Base-by-base conservation (phyloP, 345 rosid species). In the Citrus medica region DNA sequence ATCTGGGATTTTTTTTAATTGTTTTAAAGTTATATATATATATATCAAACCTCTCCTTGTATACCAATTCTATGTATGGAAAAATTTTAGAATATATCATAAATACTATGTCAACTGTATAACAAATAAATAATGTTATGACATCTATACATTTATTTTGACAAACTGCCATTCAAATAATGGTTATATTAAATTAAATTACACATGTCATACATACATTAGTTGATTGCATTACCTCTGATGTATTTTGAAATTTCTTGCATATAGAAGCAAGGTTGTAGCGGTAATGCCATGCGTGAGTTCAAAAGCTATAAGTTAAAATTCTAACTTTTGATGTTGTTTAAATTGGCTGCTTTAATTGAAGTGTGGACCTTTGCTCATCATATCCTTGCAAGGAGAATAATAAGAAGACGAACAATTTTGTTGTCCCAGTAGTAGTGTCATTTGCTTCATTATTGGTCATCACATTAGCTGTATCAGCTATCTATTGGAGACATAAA, bases 361-460 rank as follows among this genome's bases (percentile, higher is more conserved):
- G 48, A 10, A 78, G 81, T 37, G 69, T 73, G 6, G 84, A 78
- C 30, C 85, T 77, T n/a, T 84, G 80, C 66, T 27, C 73, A 16
- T 70, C 79, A 19, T 40, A 5, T 67, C 73, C 80, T 14, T 82
- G 84, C 25, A 62, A 53, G 58, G 2, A 53, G 58, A 53, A 33
- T 27, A 69, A 56, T 9, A 79, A 78, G 70, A 77, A 70, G 30
- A 79, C 75, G 69, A 75, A 35, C 4, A 75, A 4, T 10, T 1
- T 67, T n/a, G 67, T 76, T 42, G 72, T 72, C n/a, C 78, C 83
- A 13, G 55, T 85, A 9, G 69, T 32, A 3, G 83, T 38, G 35
- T 62, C 80, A 4, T 38, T 55, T 61, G 77, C 67, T 61, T 69
- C 82, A 5, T 77, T 19, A 64, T 30, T 64, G 5, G 7, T 76